These are phyloP conservation scores for Trichoderma sp. DNA, from an alignment of 2,329 filamentous ascomycete species.

Conservation along the genomic window DNA sequence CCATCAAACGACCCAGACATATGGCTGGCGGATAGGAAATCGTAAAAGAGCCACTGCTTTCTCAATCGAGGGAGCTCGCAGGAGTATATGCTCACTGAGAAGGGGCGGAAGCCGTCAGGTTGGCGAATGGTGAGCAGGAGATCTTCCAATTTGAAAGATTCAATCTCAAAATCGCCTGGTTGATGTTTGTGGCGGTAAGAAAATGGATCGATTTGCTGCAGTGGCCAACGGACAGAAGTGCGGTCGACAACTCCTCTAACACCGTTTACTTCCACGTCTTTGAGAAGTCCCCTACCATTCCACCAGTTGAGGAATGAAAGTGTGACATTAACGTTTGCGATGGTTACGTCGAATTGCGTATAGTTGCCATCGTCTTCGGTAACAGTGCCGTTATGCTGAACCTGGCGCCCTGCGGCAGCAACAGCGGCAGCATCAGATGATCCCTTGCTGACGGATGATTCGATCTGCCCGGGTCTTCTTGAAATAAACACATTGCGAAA, in stretches of 20 bases:
- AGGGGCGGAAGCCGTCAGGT: constrained; percentile 87
- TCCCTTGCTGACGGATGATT: constrained; percentile 86
- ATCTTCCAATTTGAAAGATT: constrained; percentile 95
- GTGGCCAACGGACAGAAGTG: constrained; percentile 72
- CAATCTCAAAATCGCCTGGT: constrained; percentile 94
- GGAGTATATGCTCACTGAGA: constrained; percentile 91
- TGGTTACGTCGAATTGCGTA: constrained; percentile 93
- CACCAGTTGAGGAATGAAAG: constrained; percentile 99
- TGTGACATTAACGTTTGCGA: constrained; percentile 94
- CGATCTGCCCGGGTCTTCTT: constrained; percentile 77
- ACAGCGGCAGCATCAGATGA: constrained; percentile 79
- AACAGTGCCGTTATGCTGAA: constrained; percentile 41
- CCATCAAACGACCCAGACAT: constrained; percentile 96
- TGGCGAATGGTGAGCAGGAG: constrained; percentile 90
- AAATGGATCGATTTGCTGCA: constrained; percentile 72
- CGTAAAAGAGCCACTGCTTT: constrained; percentile 98
- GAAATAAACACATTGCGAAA: constrained; percentile 98
- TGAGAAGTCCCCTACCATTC: constrained; percentile 89
- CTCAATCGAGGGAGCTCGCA: constrained; percentile 90
- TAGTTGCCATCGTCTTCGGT: constrained; percentile 86
- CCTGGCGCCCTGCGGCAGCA: constrained; percentile 65
- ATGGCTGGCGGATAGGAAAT: constrained; percentile 91
- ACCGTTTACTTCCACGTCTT: constrained; percentile 91
- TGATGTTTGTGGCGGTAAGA: constrained; percentile 85
- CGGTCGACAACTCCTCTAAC: constrained; percentile 91